Evolutionary conservation across 371 early-diverging fungal genomes (phyloP), one percentile per base, ranked within the genome.

Genomic region (Funneliformis caledonium): DNA sequence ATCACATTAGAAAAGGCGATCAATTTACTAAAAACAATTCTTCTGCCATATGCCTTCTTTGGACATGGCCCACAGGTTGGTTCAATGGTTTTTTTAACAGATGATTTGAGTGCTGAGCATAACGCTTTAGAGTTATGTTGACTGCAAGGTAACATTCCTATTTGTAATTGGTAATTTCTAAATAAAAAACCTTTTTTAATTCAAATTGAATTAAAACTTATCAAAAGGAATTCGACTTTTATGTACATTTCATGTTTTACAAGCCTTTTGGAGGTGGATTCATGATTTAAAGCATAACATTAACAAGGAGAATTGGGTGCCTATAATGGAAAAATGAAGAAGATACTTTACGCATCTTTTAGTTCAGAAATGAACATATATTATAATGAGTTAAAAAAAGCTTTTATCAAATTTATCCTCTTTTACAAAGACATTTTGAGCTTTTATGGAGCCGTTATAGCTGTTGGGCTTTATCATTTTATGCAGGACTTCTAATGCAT

Each of bases 241-340:
- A 16, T 73, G 73, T 22, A 47, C 33, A 26, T 73, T 73, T 52
- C 50, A 73, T 52, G 26, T 45, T 52, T 48, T 73, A 31, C 73
- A 72, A 72, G 47, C 73, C 6, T 72, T 72, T 22, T 72, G 73
- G 73, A 72, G 73, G 52, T 72, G 73, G 52, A 10, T 72, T 2
- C 48, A 72, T 72, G 73, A 72, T 47, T 47, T n/a, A 9, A 72
- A 45, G 52, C 48, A 72, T 52, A 47, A 72, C 1, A 72, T 72
- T 72, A 72, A 48, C 6, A 72, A 72, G 31, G 72, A 45, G 9
- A 19, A 72, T 45, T 1, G 2, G 19, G 1, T 19, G 9, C 72
- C 31, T 47, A 72, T 72, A 6, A 72, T 72, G n/a, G 47, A 72
- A n/a, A 45, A 72, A 42, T 45, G 10, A 19, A 72, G 3, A 42